Evolutionary conservation across 768 basidiomycete species (phyloP), one percentile per base, ranked within the genome.

Genomic region (Tulasnella sp.): DNA sequence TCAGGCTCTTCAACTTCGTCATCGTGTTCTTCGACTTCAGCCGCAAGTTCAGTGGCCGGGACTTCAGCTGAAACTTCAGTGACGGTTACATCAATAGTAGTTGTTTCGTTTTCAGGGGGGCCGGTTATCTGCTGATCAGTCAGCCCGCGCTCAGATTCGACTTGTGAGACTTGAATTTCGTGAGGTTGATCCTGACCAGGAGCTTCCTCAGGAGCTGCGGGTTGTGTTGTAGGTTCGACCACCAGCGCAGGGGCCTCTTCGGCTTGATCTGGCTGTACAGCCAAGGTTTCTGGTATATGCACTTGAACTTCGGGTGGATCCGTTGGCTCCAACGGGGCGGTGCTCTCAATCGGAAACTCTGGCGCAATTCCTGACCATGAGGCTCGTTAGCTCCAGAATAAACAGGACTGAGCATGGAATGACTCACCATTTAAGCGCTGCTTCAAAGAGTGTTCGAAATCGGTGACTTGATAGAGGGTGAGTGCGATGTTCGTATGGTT

Each of bases 381-480:
- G 7, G 29, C 71, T 6, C 37, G 29, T 72, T 46, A 72, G 71
- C 18, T 29, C 23, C 44, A 26, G 20, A 2, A 18, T 20, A 20
- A 40, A 40, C 13, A 13, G 23, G 13, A 13, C n/a, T 74, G 20
- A 69, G 4, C 69, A 70, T 35, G 4, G 37, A 23, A 29, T 13
- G n/a, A 2, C 75, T 44, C 42, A 77, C 77, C 77, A 51, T 32
- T 46, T n/a, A 71, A 46, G 26, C 77, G 40, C 13, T 72, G 44
- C 70, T 35, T 29, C 26, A 77, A 70, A 10, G 70, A 71, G 20
- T 71, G 37, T 39, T 70, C 70, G 48, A 77, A 77, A 32, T 77
- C 77, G 35, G 77, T 73, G 55, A 77, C 51, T 48, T 77, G 77
- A 48, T 70, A 77, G 15, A 77, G 61, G 20, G 61, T 77, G 46